Conservation (phyloP, 2,329 filamentous ascomycete species). For the Seiridium unicorne region DNA sequence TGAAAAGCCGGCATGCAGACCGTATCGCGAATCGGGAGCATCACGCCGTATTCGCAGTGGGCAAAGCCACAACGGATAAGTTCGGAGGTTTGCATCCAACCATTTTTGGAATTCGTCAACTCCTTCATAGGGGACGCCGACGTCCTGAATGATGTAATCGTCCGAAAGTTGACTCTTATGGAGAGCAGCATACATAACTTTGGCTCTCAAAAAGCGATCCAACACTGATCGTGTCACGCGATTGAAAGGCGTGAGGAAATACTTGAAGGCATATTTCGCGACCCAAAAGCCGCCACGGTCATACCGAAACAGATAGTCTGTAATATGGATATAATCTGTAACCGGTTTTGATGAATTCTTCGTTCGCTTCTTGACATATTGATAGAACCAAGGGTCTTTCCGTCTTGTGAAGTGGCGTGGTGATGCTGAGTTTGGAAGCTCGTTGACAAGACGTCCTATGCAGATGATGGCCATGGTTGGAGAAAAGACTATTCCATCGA, state of each 20-base stretch:
- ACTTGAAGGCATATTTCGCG: conserved; percentile 59
- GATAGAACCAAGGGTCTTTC: conserved; percentile 71
- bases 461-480: conserved; percentile 56
- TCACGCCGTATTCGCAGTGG: conserved; percentile 45
- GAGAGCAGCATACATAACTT: conserved; percentile 64
- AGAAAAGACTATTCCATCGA: conserved; percentile 69
- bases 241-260: conserved; percentile 67
- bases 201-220: conserved; percentile 61
- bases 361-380: conserved; percentile 54
- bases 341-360: conserved; percentile 28
- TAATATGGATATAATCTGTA: conserved; percentile 56
- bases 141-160: conserved; percentile 64
- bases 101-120: conserved; percentile 45
- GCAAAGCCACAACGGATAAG: conserved; percentile 58
- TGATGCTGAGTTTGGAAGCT: conserved; percentile 31
- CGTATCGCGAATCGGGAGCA: conserved; percentile 39
- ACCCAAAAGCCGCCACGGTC: conserved; percentile 71
- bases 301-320: conserved; percentile 70
- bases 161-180: conserved; percentile 60
- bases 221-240: conserved; percentile 58
- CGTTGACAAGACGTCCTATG: conserved; percentile 54
- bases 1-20: conserved; percentile 46
- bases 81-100: conserved; percentile 41
- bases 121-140: conserved; percentile 47
- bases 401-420: conserved; percentile 52